Percentiles rank a stretch among this genome's conserved stretches.
These are phyloP conservation scores for Microcos paniculata DNA, from an alignment of 345 rosid genomes.

Conservation along the genomic window DNA sequence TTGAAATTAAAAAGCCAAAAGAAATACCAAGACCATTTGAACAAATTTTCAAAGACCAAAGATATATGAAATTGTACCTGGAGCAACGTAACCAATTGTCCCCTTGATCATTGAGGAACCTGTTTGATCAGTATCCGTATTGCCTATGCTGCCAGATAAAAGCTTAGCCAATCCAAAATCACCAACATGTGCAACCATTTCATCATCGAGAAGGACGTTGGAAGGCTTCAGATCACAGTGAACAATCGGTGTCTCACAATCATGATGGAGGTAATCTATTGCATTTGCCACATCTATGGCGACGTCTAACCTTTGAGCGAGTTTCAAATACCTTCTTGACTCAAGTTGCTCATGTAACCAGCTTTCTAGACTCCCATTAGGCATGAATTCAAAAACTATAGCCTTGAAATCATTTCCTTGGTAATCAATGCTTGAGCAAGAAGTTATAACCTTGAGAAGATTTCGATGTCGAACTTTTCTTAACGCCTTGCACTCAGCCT, in stretches of 20 bases:
- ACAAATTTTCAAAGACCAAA: neutral
- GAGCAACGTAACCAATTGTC: conserved; percentile 21
- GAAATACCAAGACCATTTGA: neutral
- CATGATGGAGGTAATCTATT: conserved; percentile 25
- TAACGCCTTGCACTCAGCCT: conserved; percentile 15
- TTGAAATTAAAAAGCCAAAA: too few relatives aligned
- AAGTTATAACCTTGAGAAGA: too few relatives aligned
- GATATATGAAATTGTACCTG: neutral
- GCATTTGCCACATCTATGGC: conserved; percentile 19
- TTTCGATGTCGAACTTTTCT: too few relatives aligned
- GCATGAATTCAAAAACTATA: too few relatives aligned
- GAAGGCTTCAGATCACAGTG: conserved; percentile 30
- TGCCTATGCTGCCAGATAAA: neutral
- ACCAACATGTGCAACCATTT: neutral
- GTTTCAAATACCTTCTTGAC: too few relatives aligned
- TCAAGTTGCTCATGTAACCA: too few relatives aligned
- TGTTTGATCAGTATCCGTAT: neutral
- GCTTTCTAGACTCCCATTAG: too few relatives aligned
- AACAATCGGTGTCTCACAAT: too few relatives aligned
- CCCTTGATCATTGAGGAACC: neutral
- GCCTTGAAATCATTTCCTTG: too few relatives aligned
- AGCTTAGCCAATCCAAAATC: conserved; percentile 13
- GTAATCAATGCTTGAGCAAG: too few relatives aligned
- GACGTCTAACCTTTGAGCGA: too few relatives aligned
- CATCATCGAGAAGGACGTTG: conserved; percentile 14